Conservation (phyloP, 176 grass and related monocot genomes). For the Avena eriantha region DNA sequence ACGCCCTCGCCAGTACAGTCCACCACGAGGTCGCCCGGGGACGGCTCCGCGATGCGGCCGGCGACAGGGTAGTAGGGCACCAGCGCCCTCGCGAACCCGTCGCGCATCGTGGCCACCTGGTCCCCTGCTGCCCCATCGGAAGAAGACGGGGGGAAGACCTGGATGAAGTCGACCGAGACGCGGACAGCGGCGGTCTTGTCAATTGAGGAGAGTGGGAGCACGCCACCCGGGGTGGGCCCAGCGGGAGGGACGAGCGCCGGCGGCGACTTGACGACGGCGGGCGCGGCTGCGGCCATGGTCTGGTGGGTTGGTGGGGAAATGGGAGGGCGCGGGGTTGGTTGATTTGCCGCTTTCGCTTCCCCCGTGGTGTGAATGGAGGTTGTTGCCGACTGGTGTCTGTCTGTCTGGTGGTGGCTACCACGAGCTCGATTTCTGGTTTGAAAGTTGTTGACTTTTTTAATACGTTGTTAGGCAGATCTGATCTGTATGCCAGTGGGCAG, state of each 20-base stretch:
- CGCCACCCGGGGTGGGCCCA: conserved; percentile 35
- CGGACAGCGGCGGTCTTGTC: conserved; percentile 58
- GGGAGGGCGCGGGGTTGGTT: background rate
- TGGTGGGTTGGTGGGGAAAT: conserved; percentile 24
- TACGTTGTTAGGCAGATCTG: no score
- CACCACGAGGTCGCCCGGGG: conserved; percentile 53
- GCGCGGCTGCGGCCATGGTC: conserved; percentile 40
- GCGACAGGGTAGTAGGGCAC: conserved; percentile 76
- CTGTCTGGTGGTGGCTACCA: background rate
- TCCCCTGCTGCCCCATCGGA: background rate
- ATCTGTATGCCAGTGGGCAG: no score
- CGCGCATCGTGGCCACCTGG: conserved; percentile 54
- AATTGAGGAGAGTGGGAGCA: conserved; percentile 73
- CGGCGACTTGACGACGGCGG: conserved; percentile 47
- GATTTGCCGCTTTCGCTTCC: conserved; percentile 2
- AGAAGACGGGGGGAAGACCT: conserved; percentile 50
- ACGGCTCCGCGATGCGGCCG: conserved; percentile 54
- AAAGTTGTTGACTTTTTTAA: no score
- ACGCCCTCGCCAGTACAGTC: conserved; percentile 61
- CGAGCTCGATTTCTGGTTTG: conserved; percentile 15
- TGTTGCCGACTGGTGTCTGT: background rate
- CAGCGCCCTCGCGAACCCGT: conserved; percentile 65
- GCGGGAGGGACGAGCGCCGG: conserved; percentile 51
- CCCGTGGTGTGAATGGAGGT: background rate
- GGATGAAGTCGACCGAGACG: conserved; percentile 71